phyloP scores from a whole-genome alignment of 257 asterid genomes.

The Scutellaria baicalensis region DNA sequence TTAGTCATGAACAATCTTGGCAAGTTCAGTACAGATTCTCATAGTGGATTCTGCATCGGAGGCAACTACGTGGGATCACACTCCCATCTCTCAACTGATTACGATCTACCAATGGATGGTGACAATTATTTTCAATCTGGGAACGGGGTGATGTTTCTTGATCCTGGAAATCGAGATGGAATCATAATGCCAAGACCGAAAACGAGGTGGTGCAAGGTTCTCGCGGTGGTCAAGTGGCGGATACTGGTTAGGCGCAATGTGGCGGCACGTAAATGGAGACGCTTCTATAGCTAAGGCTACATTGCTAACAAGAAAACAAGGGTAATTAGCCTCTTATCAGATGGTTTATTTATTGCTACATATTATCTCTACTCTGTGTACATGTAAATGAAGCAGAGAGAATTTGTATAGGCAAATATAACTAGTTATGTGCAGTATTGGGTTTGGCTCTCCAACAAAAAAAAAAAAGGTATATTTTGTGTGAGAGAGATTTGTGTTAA shows the following conservation, averaged over 20 bases:
- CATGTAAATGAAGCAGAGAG: background rate
- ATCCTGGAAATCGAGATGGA: conserved; percentile 29
- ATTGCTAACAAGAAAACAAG: background rate
- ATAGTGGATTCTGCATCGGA: conserved; percentile 28
- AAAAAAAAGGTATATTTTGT: background rate
- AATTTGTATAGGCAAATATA: conserved; percentile 4
- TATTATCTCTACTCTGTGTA: no score
- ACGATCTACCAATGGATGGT: conserved; percentile 15
- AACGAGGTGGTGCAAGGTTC: conserved; percentile 70
- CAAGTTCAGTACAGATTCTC: conserved; percentile 33
- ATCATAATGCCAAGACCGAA: conserved; percentile 34
- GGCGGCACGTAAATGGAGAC: conserved; percentile 40
- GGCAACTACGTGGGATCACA: conserved; percentile 24
- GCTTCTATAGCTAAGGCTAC: conserved; percentile 16
- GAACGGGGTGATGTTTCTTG: conserved; percentile 23
- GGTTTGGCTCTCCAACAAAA: conserved; percentile 4
- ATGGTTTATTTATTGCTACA: background rate
- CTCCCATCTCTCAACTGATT: conserved; percentile 29
- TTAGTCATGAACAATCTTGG: no score
- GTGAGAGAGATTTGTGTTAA: background rate
- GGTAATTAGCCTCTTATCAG: background rate
- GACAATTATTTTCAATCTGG: conserved; percentile 28
- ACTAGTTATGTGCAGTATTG: background rate
- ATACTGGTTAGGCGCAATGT: conserved; percentile 51
- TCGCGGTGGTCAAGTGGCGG: conserved; percentile 69